Conservation (phyloP, 1,284 basidiomycete genomes). For the Sanghuangporus sanghuang region DNA sequence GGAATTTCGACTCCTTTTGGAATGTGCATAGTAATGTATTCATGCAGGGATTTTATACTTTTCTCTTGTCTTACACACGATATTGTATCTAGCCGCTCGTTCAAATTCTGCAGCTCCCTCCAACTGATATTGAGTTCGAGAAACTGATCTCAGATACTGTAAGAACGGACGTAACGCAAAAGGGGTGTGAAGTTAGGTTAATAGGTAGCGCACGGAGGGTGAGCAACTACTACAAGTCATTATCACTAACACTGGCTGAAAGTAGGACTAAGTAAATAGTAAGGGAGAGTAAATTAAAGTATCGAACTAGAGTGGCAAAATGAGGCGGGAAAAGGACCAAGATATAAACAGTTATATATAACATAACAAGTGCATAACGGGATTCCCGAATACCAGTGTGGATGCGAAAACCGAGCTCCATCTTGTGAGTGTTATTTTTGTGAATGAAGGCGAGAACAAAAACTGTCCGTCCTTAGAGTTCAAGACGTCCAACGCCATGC, state of each 20-base stretch:
- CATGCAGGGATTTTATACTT: no score
- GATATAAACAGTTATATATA: neutral
- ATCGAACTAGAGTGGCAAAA: neutral
- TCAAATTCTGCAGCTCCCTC: no score
- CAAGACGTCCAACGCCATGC: neutral
- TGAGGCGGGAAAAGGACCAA: neutral
- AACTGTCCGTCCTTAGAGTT: no score
- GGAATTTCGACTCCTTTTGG: neutral
- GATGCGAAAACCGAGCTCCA: neutral
- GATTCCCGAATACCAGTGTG: neutral
- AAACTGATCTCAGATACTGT: no score
- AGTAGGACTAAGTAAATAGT: neutral
- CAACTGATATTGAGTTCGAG: no score
- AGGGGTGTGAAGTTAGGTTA: neutral
- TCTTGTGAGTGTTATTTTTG: neutral
- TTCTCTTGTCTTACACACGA: no score
- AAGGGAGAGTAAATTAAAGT: neutral
- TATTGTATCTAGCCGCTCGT: no score
- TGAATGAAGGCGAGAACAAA: no score
- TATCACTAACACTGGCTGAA: neutral
- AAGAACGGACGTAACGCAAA: no score
- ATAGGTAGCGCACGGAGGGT: neutral
- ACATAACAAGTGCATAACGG: neutral
- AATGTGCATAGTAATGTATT: no score
- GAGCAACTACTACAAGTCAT: neutral